Conservation (phyloP, 225 moss, liverwort and hornwort species). For the Marchantia polymorpha region DNA sequence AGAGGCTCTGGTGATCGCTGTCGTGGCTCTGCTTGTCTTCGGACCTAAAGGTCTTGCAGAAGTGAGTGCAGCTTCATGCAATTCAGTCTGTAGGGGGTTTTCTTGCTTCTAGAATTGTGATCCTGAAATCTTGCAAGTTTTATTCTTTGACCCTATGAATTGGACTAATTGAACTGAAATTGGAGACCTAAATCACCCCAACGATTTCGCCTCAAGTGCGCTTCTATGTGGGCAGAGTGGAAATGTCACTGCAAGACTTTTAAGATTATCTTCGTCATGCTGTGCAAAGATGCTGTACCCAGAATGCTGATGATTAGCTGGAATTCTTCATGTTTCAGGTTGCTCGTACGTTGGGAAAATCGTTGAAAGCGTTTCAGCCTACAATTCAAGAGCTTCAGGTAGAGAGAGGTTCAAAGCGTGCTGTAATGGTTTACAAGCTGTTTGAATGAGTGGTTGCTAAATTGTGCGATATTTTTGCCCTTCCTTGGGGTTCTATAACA, state of each 20-base stretch:
- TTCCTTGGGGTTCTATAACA: not conserved
- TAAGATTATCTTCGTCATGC: no score
- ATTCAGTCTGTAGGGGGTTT: no score
- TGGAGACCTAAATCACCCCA: no score
- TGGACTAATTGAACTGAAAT: no score
- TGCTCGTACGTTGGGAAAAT: conserved; percentile 88
- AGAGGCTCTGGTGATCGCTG: conserved; percentile 86
- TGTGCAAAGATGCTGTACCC: no score
- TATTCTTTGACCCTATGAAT: no score
- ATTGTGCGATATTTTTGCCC: not conserved
- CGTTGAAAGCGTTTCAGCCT: conserved; percentile 86
- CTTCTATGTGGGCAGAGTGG: no score
- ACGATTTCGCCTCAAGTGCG: no score
- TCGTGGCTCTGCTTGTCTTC: conserved; percentile 84
- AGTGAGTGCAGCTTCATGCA: conserved; percentile 29
- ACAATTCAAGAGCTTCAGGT: conserved; percentile 96
- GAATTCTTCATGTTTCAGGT: conserved; percentile 45
- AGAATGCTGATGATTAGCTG: no score
- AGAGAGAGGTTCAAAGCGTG: not conserved
- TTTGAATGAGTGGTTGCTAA: not conserved
- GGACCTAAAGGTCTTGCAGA: conserved; percentile 97
- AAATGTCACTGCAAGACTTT: no score
- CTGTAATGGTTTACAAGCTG: not conserved
- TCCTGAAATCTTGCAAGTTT: no score
- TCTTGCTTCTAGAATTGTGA: no score